Percentiles rank a stretch among this genome's conserved stretches.
Conservation (phyloP, 352 stramenopile genomes). For the Pythium volutum region DNA sequence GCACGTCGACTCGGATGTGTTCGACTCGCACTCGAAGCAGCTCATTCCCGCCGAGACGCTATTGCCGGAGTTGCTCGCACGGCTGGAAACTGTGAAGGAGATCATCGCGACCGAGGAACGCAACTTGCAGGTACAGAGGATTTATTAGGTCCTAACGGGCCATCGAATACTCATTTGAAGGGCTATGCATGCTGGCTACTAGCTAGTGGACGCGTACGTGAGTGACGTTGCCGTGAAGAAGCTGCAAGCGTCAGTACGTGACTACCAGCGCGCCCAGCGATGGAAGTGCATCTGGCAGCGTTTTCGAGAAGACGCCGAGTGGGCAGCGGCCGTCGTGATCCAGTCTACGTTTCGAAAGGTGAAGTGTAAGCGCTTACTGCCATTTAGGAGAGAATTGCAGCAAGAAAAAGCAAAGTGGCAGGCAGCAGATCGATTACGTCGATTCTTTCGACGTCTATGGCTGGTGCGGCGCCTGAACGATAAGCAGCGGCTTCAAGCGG, state of each 20-base stretch:
- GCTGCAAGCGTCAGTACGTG: constrained; percentile 36
- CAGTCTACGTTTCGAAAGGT: constrained; percentile 42
- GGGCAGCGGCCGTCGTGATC: constrained; percentile 45
- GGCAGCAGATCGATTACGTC: constrained; percentile 27
- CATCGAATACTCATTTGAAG: no score
- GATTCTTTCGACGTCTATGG: constrained; percentile 30
- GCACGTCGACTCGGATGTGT: constrained; percentile 58
- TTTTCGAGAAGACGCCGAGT: constrained; percentile 38
- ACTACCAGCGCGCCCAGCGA: constrained; percentile 31
- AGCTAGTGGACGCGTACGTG: constrained; percentile 51
- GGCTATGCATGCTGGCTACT: no score
- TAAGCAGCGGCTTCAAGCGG: constrained; percentile 5
- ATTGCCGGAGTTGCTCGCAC: constrained; percentile 39
- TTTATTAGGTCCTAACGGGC: no score
- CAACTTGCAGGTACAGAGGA: constrained; percentile 38
- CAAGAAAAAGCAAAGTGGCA: constrained; percentile 15
- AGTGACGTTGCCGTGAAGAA: constrained; percentile 37
- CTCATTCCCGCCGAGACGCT: constrained; percentile 47
- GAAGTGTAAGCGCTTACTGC: constrained; percentile 20
- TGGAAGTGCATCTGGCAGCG: constrained; percentile 41
- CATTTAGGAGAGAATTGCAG: constrained; percentile 29
- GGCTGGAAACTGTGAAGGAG: constrained; percentile 36
- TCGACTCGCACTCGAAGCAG: constrained; percentile 68
- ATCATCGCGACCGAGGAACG: constrained; percentile 43
- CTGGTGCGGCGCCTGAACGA: constrained; percentile 3